Base-by-base conservation (phyloP, 2,329 filamentous ascomycete genomes). In the Penicillium nordicum region DNA sequence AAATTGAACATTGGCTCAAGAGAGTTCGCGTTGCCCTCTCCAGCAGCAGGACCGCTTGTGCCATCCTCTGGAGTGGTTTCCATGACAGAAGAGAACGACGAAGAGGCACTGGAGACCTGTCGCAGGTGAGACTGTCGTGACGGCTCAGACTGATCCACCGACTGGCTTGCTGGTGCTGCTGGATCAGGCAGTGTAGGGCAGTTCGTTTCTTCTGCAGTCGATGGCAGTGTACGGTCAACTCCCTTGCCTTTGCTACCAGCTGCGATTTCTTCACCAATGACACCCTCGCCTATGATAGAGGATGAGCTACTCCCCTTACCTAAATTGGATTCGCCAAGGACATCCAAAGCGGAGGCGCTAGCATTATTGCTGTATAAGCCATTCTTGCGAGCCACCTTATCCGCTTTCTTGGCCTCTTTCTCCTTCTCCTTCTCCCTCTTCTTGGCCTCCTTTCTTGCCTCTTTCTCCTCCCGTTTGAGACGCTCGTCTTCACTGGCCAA, bases 401-500 rank as follows among this genome's bases (percentile, higher is more conserved):
- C 83, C 0, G 80, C 82, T 71, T 93, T 94, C 64, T 90, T 90
- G 41, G 90, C 88, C 60, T 91, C 89, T 73, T 96, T 95, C 58
- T 90, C 88, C 55, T 84, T 85, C 66, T 88, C 89, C 74, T 96
- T 96, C 58, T 91, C 89, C 53, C 85, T 84, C 67, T 88, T 91
- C 78, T 96, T 97, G 1, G 88, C 87, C 57, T 93, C 88, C 69
- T 96, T 97, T 27, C 82, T 83, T 0, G 83, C 82, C 57, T 91
- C 89, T 70, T 92, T 93, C 49, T 94, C 90, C 47, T 89, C 87
- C 67, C 90, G 94, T 45, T 84, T 88, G 64, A 91, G 89, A n/a
- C 93, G 84, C 41, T 97, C 93, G 67, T 97, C 93, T 71, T 99
- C 94, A 1, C 90, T 88, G 0, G 89, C 92, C n/a, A 99, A 79